Evolutionary conservation across 2,329 filamentous ascomycete species (phyloP).

Genomic region (Hysterium pulicare): DNA sequence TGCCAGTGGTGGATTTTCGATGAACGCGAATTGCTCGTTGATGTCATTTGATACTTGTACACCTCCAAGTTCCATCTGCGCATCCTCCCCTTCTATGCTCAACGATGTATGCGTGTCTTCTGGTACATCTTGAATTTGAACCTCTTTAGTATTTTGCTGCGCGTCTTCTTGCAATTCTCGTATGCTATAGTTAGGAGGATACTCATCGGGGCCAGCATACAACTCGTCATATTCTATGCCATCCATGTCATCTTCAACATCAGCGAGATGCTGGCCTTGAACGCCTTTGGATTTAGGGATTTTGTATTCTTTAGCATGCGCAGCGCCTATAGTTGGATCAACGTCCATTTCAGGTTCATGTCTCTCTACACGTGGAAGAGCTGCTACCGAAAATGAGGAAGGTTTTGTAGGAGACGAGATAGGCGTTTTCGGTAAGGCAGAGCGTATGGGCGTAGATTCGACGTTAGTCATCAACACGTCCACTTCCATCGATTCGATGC

Average conservation of each 20-base stretch:
- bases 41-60: neutral
- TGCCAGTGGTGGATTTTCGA: neutral
- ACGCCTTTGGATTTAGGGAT: no score
- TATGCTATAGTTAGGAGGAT: neutral
- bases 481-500: slow-evolving; percentile 15
- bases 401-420: slow-evolving; percentile 17
- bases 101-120: no score
- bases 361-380: neutral
- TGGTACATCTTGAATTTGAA: no score
- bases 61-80: slow-evolving; percentile 1
- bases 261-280: no score
- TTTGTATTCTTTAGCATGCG: neutral
- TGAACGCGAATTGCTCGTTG: neutral
- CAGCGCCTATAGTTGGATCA: neutral
- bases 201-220: neutral
- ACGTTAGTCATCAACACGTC: slow-evolving; percentile 6
- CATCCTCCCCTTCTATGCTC: no score
- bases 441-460: slow-evolving; percentile 21
- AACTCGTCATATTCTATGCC: neutral
- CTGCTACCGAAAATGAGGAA: slow-evolving; percentile 5
- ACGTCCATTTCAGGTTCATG: neutral
- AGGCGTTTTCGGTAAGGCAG: slow-evolving; percentile 23
- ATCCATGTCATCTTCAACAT: neutral
- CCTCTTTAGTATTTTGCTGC: slow-evolving; percentile 23
- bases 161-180: slow-evolving; percentile 30